Evolutionary conservation across 169 alveolate genomes (phyloP).

Genomic region (Perkinsus marinus): DNA sequence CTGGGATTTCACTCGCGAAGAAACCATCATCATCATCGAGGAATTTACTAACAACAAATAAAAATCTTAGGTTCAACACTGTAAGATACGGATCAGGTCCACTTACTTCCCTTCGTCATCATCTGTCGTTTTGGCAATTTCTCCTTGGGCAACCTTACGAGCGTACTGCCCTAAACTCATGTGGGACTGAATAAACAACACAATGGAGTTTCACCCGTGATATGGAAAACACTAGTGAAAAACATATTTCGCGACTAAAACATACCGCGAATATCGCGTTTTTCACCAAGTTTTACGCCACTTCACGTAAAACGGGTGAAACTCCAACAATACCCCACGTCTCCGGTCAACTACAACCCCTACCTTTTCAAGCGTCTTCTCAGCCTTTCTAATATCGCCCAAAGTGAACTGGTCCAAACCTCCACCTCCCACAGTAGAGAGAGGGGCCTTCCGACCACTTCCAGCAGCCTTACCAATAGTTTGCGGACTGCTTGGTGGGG

Average conservation of each 20-base stretch:
- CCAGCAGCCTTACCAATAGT: neutral
- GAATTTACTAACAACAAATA: neutral
- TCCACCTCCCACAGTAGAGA: neutral
- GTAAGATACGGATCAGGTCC: neutral
- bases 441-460: neutral
- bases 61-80: neutral
- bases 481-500: neutral
- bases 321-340: no score
- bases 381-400: neutral
- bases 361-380: neutral
- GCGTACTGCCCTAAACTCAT: neutral
- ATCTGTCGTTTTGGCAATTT: neutral
- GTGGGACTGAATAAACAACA: neutral
- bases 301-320: no score
- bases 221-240: neutral
- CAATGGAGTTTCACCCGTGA: neutral
- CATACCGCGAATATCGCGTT: no score
- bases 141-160: neutral
- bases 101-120: neutral
- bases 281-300: no score
- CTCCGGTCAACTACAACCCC: no score
- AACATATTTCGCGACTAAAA: no score
- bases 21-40: neutral
- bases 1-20: neutral
- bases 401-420: neutral